A percentile compares a stretch with the other conserved stretches of the same genome.
Evolutionary conservation across 495 filamentous ascomycete genomes (phyloP).

Genomic region (Polyplosphaeria fusca): DNA sequence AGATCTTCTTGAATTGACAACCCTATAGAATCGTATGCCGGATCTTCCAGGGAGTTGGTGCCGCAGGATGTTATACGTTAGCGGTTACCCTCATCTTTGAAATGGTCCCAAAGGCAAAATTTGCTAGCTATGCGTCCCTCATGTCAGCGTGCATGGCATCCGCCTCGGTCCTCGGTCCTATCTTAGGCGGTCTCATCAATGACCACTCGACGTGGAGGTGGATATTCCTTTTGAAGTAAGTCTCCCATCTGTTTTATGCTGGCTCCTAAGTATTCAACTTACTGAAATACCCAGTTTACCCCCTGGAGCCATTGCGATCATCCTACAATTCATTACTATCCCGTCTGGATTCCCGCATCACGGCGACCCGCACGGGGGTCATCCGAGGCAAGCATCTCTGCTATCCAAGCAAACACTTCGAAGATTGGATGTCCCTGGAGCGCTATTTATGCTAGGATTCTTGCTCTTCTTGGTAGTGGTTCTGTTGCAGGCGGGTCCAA

Average conservation of each 20-base stretch:
- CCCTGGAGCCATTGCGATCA: constrained; percentile 4
- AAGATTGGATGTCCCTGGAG: constrained; percentile 22
- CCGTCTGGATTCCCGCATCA: constrained; percentile 15
- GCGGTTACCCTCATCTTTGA: constrained; percentile 53
- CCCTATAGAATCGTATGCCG: constrained; percentile 22
- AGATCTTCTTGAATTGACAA: too few relatives aligned
- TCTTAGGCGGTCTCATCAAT: constrained; percentile 45
- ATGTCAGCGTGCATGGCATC: constrained; percentile 38
- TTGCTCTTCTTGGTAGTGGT: constrained; percentile 16
- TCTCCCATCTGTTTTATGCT: too few relatives aligned
- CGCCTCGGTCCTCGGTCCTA: constrained; percentile 47
- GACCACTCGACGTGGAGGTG: constrained; percentile 46
- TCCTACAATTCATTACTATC: constrained; percentile 7
- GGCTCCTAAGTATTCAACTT: too few relatives aligned
- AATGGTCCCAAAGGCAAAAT: constrained; percentile 43
- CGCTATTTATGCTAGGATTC: constrained; percentile 5
- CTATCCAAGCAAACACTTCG: neutral
- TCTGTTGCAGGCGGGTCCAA: constrained; percentile 15
- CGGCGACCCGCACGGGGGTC: too few relatives aligned
- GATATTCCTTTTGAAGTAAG: constrained; percentile 41
- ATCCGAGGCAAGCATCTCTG: neutral
- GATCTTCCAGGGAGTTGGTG: constrained; percentile 19
- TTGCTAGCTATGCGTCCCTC: constrained; percentile 41
- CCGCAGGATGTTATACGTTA: constrained; percentile 39
- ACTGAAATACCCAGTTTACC: too few relatives aligned